Base-by-base conservation (phyloP, 208 protist genomes). In the Leishmania lainsoni region DNA sequence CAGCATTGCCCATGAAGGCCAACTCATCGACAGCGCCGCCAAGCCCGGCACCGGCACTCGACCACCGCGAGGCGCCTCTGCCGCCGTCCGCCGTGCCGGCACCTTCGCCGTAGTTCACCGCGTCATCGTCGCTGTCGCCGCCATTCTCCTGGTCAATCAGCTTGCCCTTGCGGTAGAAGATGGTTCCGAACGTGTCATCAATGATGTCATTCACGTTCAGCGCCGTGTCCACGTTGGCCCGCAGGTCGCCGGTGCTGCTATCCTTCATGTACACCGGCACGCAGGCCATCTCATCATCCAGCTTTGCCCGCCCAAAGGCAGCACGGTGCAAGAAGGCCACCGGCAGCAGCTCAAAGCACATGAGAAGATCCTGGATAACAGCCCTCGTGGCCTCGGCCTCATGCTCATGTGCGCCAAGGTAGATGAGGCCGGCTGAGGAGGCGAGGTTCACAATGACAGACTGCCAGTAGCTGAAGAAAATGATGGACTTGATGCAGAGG, bases 401-500 rank as follows among this genome's bases (percentile, higher is more conserved):
- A 29, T 92, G 71, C 32, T 83, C 83, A n/a, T 81, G 79, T 10
- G 26, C 39, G 35, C 91, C 91, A 29, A 93, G 79, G 80, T 92
- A 95, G 12, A 96, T 80, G 26, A 94, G 39, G 26, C 86, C 83
- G 0, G 86, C 75, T 49, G 71, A 81, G 49, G 85, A 74, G n/a
- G 92, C 85, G 5, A 96, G 56, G 76, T 81, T 93, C 10, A 98
- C 86, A 35, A 83, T 61, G 49, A 95, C 87, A 58, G 91, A 93
- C 78, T 97, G 94, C 93, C 94, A 97, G 76, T 95, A 97, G 58
- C 91, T 92, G 82, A 96, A 96, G 81, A 97, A 95, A 61, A 97
- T 97, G 79, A 97, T 94, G 16, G 89, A 91, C 86, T 97, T 97
- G 80, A 97, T 87, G 78, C 93, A 96, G 16, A 97, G 63, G 78